A percentile compares a stretch with the other conserved stretches of the same genome.
Evolutionary conservation across 2,329 filamentous ascomycete genomes (phyloP).

Genomic region (Claviceps spartinae): DNA sequence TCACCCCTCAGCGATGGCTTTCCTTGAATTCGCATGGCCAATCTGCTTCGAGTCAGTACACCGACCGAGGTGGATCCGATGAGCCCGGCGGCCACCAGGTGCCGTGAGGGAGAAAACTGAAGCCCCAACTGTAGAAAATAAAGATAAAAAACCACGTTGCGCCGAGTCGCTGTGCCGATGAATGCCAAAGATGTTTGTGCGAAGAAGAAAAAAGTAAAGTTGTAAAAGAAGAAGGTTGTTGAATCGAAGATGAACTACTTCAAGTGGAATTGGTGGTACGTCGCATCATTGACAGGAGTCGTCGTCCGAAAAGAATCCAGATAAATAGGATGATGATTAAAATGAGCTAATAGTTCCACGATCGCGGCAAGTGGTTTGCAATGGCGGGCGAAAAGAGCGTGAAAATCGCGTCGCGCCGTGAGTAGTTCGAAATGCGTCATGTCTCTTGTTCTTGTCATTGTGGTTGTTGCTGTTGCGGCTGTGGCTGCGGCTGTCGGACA

Average conservation of each 20-base stretch:
- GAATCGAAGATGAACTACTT: slow-evolving; percentile 19
- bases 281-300: slow-evolving; percentile 14
- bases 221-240: not conserved
- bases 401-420: not conserved
- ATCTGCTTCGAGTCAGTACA: slow-evolving; percentile 7
- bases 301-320: slow-evolving; percentile 1
- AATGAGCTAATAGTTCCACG: slow-evolving; percentile 1
- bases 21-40: slow-evolving; percentile 9
- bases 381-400: not conserved
- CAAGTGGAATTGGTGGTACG: slow-evolving; percentile 5
- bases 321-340: slow-evolving; percentile 5
- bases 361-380: not conserved
- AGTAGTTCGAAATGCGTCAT: not conserved
- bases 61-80: not conserved
- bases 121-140: not conserved
- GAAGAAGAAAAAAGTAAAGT: slow-evolving; percentile 12
- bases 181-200: slow-evolving; percentile 24
- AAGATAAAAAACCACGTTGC: slow-evolving; percentile 19
- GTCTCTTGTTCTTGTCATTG: not conserved
- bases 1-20: not conserved
- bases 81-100: not conserved
- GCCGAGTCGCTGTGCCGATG: slow-evolving; percentile 27
- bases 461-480: not conserved
- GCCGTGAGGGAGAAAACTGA: not conserved
- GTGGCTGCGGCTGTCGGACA: slow-evolving; percentile 18